Base-by-base conservation (phyloP, 305 asterid species). In the Fraxinus xanthoxyloides region DNA sequence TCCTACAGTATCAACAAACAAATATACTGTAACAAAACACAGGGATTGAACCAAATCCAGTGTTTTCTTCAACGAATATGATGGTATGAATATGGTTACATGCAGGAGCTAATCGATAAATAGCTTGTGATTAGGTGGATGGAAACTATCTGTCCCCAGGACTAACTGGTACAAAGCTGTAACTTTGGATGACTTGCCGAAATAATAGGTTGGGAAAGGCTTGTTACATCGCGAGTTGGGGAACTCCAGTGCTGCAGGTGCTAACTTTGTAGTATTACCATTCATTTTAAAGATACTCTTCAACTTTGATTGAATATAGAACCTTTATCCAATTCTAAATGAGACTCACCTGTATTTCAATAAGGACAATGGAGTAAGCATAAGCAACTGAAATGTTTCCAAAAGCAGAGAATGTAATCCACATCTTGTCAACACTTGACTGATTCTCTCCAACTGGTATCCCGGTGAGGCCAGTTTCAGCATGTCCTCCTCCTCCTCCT, bases 321-420 rank as follows among this genome's bases (percentile, higher is more conserved):
- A 19, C 19, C 65, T 77, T 7, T 74, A 2, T 4, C 56, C 61
- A 76, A 28, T 1, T n/a, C 17, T 1, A 8, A 23, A 79, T 8
- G n/a, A n/a, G 5, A 9, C n/a, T 81, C 31, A 79, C 97, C 88
- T 92, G 94, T 72, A 91, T 91, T 75, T 93, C 94, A 21, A 90
- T 81, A 0, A 91, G 93, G 72, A 93, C 92, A 3, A 73, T 77
- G 2, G 92, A 82, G 80, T 89, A 93, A 38, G 92, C 82, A 75
- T 90, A 93, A 15, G 97, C 94, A 38, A 93, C 90, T 9, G 94
- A 93, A 77, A 93, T 89, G 82, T 93, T 82, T 26, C 97, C 97
- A 17, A 93, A 86, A 31, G 95, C 93, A n/a, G 89, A 70, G 54
- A 85, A 90, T 75, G 82, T 81, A 70, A 21, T 83, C 95, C 95